phyloP scores from a whole-genome alignment of 2,329 filamentous ascomycete genomes.

The Elsinoe ampelina region DNA sequence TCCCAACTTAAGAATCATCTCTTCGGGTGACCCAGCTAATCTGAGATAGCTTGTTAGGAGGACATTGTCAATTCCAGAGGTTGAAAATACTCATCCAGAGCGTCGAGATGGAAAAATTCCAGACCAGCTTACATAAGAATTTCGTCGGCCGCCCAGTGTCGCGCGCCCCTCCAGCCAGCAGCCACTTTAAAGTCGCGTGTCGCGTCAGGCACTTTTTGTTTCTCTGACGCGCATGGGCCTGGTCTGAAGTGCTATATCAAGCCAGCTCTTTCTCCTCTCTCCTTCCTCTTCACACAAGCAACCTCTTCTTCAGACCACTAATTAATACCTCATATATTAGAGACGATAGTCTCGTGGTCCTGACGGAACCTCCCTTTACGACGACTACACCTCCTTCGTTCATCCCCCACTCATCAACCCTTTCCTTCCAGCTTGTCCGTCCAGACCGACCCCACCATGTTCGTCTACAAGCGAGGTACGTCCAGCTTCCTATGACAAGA shows the following conservation, averaged over 20 bases:
- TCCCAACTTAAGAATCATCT: too few species aligned
- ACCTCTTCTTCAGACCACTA: constrained; percentile 9
- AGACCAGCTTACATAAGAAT: background rate
- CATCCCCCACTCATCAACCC: constrained; percentile 14
- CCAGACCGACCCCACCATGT: constrained; percentile 40
- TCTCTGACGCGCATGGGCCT: background rate
- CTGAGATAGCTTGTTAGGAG: background rate
- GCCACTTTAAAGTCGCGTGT: background rate
- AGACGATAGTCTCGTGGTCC: constrained; percentile 13
- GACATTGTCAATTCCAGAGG: background rate
- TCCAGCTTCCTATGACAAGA: constrained; percentile 16
- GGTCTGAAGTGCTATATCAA: constrained; percentile 6
- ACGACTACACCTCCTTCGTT: constrained; percentile 11
- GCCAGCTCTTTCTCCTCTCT: background rate
- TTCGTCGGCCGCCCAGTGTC: background rate
- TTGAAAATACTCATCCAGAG: background rate
- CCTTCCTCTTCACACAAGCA: constrained; percentile 13
- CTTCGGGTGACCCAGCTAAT: too few species aligned
- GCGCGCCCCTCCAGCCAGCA: background rate
- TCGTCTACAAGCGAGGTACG: constrained; percentile 55
- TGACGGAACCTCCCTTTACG: constrained; percentile 1
- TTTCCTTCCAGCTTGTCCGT: constrained; percentile 18
- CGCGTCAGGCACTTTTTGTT: constrained; percentile 5
- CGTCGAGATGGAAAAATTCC: background rate
- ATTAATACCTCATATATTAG: constrained; percentile 5